Evolutionary conservation across 1,139 yeast genomes (phyloP), one percentile per base, ranked within the genome.

Genomic region (Debaryomycetaceae sp.): DNA sequence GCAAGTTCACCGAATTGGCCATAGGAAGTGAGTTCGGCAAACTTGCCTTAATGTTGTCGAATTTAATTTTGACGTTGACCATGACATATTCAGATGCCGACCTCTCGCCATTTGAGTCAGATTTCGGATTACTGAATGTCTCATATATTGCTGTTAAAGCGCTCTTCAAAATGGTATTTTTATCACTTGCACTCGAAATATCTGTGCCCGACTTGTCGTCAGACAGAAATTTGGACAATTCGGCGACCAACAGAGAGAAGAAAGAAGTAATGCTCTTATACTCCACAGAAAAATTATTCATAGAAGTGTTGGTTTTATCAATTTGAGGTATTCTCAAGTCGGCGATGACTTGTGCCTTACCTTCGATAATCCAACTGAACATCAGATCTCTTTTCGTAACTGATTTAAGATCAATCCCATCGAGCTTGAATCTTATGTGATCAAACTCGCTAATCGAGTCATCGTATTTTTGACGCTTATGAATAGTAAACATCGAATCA

Each of bases 401-500:
- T 52, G 50, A 73, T 52, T 70, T 76, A 50, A 85, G 64, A 55
- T 83, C 82, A 23, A 84, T 76, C 20, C 84, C 83, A 54, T 84
- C 87, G 42, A 85, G 63, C 56, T 86, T 78, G 53, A 84, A 72
- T 47, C 89, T 66, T 6, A 85, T 79, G 38, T 68, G 60, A 27
- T 64, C 56, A 45, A 65, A 72, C 31, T 65, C 65, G 33, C 65
- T 65, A 24, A 66, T 56, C 41, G 64, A 66, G 37, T 54, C 54
- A 49, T 50, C 59, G 27, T 59, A 59, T 11, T 8, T 27, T 51
- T 71, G 78, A 46, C 71, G 69, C 48, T 84, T 84, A 54, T 85
- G 93, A 22, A 86, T 75, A 2, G 89, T 84, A 63, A 85, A 85
- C 67, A 86, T 70, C 0, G 93, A 80, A 47, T 84, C 84, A 55